Conservation (phyloP, 805 yeast genomes). For the Scheffersomyces stipitis region DNA sequence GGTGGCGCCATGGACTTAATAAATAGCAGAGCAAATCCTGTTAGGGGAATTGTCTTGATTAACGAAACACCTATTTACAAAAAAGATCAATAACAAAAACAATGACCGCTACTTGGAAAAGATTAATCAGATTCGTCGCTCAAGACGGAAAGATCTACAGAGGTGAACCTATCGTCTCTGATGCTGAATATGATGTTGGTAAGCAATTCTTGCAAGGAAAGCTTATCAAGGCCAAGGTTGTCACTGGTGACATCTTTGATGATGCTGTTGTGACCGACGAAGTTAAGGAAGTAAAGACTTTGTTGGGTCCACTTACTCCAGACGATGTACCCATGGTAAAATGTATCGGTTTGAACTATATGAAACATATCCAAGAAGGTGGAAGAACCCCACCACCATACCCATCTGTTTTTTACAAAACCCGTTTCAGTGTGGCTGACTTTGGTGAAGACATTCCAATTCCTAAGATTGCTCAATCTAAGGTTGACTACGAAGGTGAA, state of each 20-base stretch:
- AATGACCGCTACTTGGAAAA: slow-evolving; percentile 2
- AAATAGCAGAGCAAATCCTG: too few species aligned
- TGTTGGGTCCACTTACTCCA: slow-evolving; percentile 13
- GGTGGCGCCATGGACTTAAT: too few species aligned
- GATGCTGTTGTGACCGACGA: slow-evolving; percentile 36
- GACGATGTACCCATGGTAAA: slow-evolving; percentile 33
- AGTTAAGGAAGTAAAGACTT: slow-evolving; percentile 12
- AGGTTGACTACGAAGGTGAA: slow-evolving; percentile 56
- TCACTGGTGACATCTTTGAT: slow-evolving; percentile 43
- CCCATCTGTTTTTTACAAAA: slow-evolving; percentile 54
- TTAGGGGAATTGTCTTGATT: too few species aligned
- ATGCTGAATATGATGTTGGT: slow-evolving; percentile 28
- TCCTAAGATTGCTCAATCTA: slow-evolving; percentile 36
- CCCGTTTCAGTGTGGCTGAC: slow-evolving; percentile 44
- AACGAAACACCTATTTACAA: too few species aligned
- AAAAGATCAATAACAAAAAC: background rate
- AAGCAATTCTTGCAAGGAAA: slow-evolving; percentile 21
- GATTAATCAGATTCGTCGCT: slow-evolving; percentile 46
- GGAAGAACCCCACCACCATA: slow-evolving; percentile 42
- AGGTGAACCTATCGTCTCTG: slow-evolving; percentile 49
- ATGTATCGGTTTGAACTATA: slow-evolving; percentile 53
- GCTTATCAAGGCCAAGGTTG: slow-evolving; percentile 40
- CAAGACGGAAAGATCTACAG: slow-evolving; percentile 41
- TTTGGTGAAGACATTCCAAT: slow-evolving; percentile 44
- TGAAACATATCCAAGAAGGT: slow-evolving; percentile 42